Percentiles rank a stretch among this genome's conserved stretches.
phyloP scores from a whole-genome alignment of 2,329 filamentous ascomycete species.

The Beauveria caledonica region DNA sequence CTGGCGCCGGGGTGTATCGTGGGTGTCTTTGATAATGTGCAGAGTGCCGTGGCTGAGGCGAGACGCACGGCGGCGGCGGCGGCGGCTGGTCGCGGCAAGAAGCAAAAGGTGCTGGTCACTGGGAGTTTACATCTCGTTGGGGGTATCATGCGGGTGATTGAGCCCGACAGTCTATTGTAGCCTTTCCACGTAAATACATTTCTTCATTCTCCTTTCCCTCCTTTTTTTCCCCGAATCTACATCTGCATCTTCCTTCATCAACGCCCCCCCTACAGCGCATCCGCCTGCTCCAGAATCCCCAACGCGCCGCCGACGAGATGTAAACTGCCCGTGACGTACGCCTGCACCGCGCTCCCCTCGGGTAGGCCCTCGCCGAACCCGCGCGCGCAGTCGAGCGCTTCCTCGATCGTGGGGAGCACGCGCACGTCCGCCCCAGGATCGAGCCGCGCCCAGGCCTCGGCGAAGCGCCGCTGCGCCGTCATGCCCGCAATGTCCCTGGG shows the following conservation, averaged over 20 bases:
- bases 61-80: slow-evolving; percentile 34
- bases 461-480: slow-evolving; percentile 44
- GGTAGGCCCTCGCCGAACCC: slow-evolving; percentile 22
- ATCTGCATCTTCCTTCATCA: background rate
- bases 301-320: slow-evolving; percentile 52
- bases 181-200: background rate
- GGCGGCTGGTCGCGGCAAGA: slow-evolving; percentile 25
- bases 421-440: slow-evolving; percentile 38
- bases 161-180: slow-evolving; percentile 32
- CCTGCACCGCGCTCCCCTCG: slow-evolving; percentile 32
- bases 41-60: slow-evolving; percentile 57
- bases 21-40: slow-evolving; percentile 57
- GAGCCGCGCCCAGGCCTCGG: slow-evolving; percentile 40
- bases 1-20: slow-evolving; percentile 39
- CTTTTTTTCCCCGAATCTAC: background rate
- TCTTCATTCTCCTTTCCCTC: background rate
- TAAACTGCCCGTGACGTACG: slow-evolving; percentile 53
- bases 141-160: slow-evolving; percentile 65
- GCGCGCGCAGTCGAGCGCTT: slow-evolving; percentile 42
- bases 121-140: slow-evolving; percentile 82
- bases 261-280: slow-evolving; percentile 28
- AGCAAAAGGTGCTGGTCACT: slow-evolving; percentile 61
- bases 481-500: slow-evolving; percentile 43
- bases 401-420: slow-evolving; percentile 45
- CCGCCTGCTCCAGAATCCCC: slow-evolving; percentile 38